phyloP scores from a whole-genome alignment of 305 asterid genomes.

The Fraxinus greggii region DNA sequence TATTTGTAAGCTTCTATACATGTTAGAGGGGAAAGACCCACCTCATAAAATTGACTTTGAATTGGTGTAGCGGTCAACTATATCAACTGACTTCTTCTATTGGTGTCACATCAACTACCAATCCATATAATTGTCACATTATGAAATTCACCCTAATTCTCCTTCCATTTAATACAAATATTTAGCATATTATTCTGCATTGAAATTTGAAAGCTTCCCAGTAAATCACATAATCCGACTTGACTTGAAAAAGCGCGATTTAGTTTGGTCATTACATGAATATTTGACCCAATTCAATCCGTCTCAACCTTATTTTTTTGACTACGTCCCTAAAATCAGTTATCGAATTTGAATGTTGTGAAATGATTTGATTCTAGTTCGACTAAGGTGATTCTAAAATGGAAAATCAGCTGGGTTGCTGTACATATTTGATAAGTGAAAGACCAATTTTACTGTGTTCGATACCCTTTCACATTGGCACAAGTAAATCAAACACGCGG shows the following conservation, averaged over 20 bases:
- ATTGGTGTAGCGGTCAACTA: neutral
- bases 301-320: neutral
- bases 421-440: neutral
- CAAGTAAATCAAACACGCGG: neutral
- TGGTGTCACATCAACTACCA: neutral
- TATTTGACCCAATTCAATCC: neutral
- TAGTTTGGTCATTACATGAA: neutral
- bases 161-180: neutral
- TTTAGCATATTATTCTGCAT: neutral
- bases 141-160: neutral
- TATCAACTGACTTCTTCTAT: neutral
- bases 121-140: neutral
- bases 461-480: neutral
- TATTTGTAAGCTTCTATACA: neutral
- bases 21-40: neutral
- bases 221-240: neutral
- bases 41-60: neutral
- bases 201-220: neutral
- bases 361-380: neutral
- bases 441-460: neutral
- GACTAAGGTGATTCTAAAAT: neutral
- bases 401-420: neutral
- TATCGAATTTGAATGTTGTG: neutral
- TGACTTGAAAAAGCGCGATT: neutral
- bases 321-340: neutral